phyloP scores from a whole-genome alignment of 192 early-diverging fungal species.

The Entomortierella parvispora region DNA sequence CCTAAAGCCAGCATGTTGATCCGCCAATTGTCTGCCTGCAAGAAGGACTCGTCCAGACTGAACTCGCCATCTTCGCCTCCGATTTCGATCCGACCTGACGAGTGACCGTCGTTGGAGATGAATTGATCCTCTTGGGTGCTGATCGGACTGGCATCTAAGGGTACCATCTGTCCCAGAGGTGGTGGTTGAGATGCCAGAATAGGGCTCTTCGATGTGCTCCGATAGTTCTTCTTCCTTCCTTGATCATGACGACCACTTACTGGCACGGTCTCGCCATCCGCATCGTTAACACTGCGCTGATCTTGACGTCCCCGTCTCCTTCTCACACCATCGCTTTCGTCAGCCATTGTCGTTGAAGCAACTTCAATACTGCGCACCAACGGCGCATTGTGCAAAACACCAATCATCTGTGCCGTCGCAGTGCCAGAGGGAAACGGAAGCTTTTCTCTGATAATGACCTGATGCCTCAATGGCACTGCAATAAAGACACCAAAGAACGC shows the following conservation, averaged over 20 bases:
- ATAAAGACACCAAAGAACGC: conserved; percentile 95
- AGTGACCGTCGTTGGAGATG: neutral
- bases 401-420: conserved; percentile 89
- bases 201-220: conserved; percentile 10
- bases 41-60: conserved; percentile 41
- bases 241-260: conserved; percentile 18
- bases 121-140: neutral
- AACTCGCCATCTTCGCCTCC: conserved; percentile 50
- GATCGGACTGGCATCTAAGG: conserved; percentile 20
- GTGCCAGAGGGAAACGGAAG: conserved; percentile 87
- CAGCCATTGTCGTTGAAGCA: neutral
- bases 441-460: conserved; percentile 84
- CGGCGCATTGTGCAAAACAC: conserved; percentile 70
- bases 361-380: conserved; percentile 38
- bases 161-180: conserved; percentile 25
- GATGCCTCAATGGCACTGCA: conserved; percentile 80
- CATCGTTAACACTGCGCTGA: neutral
- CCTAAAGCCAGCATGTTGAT: conserved; percentile 66
- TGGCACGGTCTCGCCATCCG: conserved; percentile 7
- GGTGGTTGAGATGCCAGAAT: conserved; percentile 5
- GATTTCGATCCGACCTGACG: conserved; percentile 10
- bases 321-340: neutral
- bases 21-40: conserved; percentile 66
- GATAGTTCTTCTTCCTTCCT: conserved; percentile 8
- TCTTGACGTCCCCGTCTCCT: neutral